phyloP scores from a whole-genome alignment of 495 filamentous ascomycete species.

The Lasiosphaeria ovina region DNA sequence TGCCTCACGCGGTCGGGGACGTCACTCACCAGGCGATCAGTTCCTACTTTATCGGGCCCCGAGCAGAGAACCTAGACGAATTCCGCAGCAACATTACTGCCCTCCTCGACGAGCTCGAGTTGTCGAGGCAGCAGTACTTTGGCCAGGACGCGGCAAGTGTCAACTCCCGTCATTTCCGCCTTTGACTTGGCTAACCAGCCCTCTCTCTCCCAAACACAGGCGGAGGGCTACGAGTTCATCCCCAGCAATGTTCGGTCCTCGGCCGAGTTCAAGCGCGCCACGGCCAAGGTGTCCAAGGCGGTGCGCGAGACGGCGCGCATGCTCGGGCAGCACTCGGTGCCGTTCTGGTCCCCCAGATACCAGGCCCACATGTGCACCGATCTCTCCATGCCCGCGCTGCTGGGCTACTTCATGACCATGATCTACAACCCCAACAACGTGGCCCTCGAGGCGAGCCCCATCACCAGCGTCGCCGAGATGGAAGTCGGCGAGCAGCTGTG shows the following conservation, averaged over 20 bases:
- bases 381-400: conserved; percentile 25
- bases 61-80: conserved; percentile 39
- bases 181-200: too few relatives aligned
- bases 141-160: conserved; percentile 26
- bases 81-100: conserved; percentile 37
- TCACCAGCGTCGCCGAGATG: conserved; percentile 41
- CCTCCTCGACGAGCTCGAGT: conserved; percentile 35
- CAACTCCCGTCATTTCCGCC: conserved; percentile 21
- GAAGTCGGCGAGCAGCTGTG: conserved; percentile 46
- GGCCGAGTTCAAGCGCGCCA: conserved; percentile 18
- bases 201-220: neutral
- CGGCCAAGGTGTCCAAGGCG: conserved; percentile 27
- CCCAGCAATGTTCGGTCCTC: conserved; percentile 22
- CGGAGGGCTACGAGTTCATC: neutral
- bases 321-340: conserved; percentile 39
- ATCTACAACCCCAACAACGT: conserved; percentile 53
- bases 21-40: conserved; percentile 37
- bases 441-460: conserved; percentile 43
- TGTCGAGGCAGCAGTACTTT: conserved; percentile 33
- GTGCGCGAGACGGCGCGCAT: conserved; percentile 14
- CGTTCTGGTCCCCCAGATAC: conserved; percentile 48
- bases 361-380: conserved; percentile 46
- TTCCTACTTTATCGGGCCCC: conserved; percentile 43
- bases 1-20: neutral
- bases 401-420: conserved; percentile 50